Conservation (phyloP, 2,329 filamentous ascomycete genomes). For the Aciculosporium take region DNA sequence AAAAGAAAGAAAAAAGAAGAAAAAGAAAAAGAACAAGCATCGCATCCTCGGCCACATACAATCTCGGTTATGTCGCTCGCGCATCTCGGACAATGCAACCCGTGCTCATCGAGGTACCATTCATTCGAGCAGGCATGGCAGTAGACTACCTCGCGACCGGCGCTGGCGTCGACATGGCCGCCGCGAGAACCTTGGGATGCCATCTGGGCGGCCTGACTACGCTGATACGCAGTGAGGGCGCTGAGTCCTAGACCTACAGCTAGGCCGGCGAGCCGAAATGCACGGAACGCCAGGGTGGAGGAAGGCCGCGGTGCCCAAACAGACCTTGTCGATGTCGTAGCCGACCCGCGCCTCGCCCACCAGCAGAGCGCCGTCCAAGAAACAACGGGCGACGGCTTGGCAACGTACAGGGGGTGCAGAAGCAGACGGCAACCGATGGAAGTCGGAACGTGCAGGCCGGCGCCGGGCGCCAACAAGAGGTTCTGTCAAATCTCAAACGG, state of each 20-base stretch:
- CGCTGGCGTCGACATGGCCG: constrained; percentile 34
- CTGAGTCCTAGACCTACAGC: constrained; percentile 44
- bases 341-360: background rate
- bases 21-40: no score
- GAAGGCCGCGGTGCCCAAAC: background rate
- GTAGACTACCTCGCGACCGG: constrained; percentile 58
- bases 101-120: constrained; percentile 62
- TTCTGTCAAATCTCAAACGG: background rate
- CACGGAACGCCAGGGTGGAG: constrained; percentile 40
- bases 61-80: constrained; percentile 71
- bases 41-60: constrained; percentile 46
- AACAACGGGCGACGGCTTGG: background rate
- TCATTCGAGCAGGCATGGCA: constrained; percentile 73
- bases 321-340: background rate
- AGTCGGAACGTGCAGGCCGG: no score
- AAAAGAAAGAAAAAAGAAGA: no score
- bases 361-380: background rate
- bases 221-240: constrained; percentile 40
- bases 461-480: background rate
- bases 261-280: constrained; percentile 38
- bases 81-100: constrained; percentile 63
- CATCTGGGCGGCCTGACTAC: constrained; percentile 28
- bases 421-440: background rate
- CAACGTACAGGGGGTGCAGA: background rate
- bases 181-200: constrained; percentile 15